Base-by-base conservation (phyloP, 2,329 filamentous ascomycete genomes). In the Phaeoacremonium minimum region DNA sequence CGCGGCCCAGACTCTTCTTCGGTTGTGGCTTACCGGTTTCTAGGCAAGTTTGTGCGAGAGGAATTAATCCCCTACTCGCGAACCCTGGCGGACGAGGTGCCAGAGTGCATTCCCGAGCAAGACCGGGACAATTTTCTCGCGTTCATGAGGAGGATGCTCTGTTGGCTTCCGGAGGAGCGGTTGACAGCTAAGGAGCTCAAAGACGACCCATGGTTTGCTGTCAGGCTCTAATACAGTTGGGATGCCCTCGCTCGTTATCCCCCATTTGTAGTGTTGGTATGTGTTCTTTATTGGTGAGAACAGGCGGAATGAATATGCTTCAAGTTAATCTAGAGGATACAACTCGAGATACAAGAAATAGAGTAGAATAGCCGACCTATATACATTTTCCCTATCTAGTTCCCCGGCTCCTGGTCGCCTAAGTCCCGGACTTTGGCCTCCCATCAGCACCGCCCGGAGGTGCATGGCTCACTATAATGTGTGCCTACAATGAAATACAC, bases 161-260 rank as follows among this genome's bases (percentile, higher is more conserved):
- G 34, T n/a, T 43, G 41, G 43, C 37, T 33, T 6, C 40, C 41
- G 14, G 36, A 46, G 28, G 36, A 43, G 3, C 28, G 41, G 12
- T 30, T 26, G 31, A 43, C 38, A 11, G 43, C 43, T 3, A 29
- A 20, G 11, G 28, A 43, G 29, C 33, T 46, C 19, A 17, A 34
- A 12, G 18, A 37, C 11, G 31, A 43, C 15, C 40, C 38, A 16
- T 46, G 41, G 41, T 14, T 42, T 29, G 22, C 22, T 3, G 2
- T 3, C 22, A 26, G n/a, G 22, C 22, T 26, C 22, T 26, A 26
- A 26, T 26, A 26, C 2, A 26, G 22, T 26, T 26, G 22, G 2
- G 22, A n/a, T 26, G 22, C n/a, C 22, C 22, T 26, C 9, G 2
- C 22, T 26, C 22, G 22, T 26, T 26, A 3, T 2, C 22, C 2